These are phyloP conservation scores for Mytilinidion resinicola DNA, from an alignment of 495 filamentous ascomycete species.

Conservation along the genomic window DNA sequence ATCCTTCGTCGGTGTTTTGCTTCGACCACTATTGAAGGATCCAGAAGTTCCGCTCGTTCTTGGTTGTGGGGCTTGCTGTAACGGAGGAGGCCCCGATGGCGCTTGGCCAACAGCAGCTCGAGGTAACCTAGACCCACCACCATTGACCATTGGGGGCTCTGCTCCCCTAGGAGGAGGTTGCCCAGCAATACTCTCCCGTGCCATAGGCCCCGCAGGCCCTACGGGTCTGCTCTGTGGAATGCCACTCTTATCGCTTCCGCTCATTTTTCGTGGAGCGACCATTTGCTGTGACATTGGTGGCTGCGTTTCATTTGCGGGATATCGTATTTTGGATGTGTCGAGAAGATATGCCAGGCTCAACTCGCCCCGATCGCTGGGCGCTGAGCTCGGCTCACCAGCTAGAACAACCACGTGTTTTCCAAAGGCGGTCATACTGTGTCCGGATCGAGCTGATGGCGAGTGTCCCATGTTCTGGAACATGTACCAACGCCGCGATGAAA, in stretches of 20 bases:
- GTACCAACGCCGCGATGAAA: constrained; percentile 88
- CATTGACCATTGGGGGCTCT: constrained; percentile 25
- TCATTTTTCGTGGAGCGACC: constrained; percentile 29
- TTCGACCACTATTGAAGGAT: constrained; percentile 31
- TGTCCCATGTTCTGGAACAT: constrained; percentile 99
- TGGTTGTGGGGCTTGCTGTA: constrained; percentile 77
- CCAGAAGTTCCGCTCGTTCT: constrained; percentile 40
- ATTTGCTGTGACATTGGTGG: constrained; percentile 42
- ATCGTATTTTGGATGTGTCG: constrained; percentile 92
- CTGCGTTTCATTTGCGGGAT: constrained; percentile 61
- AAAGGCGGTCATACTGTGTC: constrained; percentile 94
- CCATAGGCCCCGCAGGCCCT: constrained; percentile 9
- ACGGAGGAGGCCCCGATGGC: constrained; percentile 77
- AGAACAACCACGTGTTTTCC: constrained; percentile 87
- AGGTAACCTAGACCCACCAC: constrained; percentile 54
- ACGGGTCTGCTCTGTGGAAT: constrained; percentile 18
- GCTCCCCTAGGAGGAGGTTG: constrained; percentile 31
- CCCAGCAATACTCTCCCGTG: constrained; percentile 16
- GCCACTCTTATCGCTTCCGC: constrained; percentile 18
- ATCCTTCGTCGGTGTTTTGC: constrained; percentile 50
- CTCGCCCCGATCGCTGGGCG: constrained; percentile 69
- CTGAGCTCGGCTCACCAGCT: constrained; percentile 89
- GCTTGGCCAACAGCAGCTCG: constrained; percentile 64
- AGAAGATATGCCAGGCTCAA: constrained; percentile 85
- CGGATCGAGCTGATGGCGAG: constrained; percentile 85